A percentile compares a stretch with the other conserved stretches of the same genome.
Evolutionary conservation across 805 yeast genomes (phyloP).

Genomic region (Starmerella scarabaei): DNA sequence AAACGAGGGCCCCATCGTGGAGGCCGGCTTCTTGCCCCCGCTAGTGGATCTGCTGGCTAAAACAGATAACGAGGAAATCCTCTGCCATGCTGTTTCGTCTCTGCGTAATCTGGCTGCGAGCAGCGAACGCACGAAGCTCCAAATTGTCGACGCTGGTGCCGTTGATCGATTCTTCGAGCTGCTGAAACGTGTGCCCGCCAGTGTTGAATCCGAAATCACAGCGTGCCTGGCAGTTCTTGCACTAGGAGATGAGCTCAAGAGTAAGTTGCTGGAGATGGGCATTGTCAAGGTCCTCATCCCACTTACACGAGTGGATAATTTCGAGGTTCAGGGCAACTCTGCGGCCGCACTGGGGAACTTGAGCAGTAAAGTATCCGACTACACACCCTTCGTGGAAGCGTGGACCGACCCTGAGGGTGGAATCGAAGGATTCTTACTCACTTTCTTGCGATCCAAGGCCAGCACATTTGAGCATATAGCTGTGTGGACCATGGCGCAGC

Average conservation of each 20-base stretch:
- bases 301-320: constrained; percentile 70
- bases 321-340: constrained; percentile 95
- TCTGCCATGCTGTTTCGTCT: constrained; percentile 96
- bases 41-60: constrained; percentile 64
- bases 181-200: constrained; percentile 62
- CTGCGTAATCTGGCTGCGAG: constrained; percentile 92
- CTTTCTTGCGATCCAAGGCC: constrained; percentile 71
- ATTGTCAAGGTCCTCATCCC: constrained; percentile 84
- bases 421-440: constrained; percentile 63
- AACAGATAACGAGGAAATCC: constrained; percentile 85
- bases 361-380: constrained; percentile 79
- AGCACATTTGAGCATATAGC: constrained; percentile 97
- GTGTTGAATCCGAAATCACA: constrained; percentile 89
- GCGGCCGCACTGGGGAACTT: constrained; percentile 97
- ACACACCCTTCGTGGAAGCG: constrained; percentile 58
- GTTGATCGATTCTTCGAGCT: constrained; percentile 86
- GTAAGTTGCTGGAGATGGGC: constrained; percentile 67
- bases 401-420: constrained; percentile 81
- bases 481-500: constrained; percentile 87
- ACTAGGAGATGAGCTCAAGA: constrained; percentile 85
- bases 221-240: constrained; percentile 97
- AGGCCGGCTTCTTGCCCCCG: constrained; percentile 91
- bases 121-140: constrained; percentile 81
- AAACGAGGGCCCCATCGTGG: constrained; percentile 89
- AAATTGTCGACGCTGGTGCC: constrained; percentile 88